phyloP scores from a whole-genome alignment of 176 grass and related monocot genomes.

The Poa annua region DNA sequence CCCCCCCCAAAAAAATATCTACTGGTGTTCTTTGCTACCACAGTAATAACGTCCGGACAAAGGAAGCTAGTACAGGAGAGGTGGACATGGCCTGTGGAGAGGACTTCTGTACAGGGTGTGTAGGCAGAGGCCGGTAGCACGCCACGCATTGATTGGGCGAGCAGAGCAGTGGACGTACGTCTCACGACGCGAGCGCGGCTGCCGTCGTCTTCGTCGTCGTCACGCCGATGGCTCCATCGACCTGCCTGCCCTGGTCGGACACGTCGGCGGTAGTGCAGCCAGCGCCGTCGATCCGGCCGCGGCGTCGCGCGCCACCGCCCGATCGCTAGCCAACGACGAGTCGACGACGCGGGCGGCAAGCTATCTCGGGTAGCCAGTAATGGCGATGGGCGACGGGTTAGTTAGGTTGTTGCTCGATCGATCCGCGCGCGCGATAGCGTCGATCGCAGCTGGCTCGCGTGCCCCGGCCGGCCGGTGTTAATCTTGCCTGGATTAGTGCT shows the following conservation, averaged over 20 bases:
- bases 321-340: background rate
- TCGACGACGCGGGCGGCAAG: constrained; percentile 18
- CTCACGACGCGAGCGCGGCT: background rate
- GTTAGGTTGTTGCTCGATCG: constrained; percentile 35
- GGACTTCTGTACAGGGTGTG: constrained; percentile 1
- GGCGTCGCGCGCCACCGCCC: background rate
- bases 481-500: constrained; percentile 19
- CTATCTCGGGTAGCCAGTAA: background rate
- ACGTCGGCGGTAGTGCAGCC: background rate
- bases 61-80: background rate
- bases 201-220: background rate
- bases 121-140: background rate
- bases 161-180: constrained; percentile 14
- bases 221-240: background rate
- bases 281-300: background rate
- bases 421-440: background rate
- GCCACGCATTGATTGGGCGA: constrained; percentile 26
- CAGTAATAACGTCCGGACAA: background rate
- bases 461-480: too few relatives aligned
- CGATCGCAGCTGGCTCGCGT: background rate
- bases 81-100: background rate
- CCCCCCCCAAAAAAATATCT: background rate
- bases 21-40: too few relatives aligned
- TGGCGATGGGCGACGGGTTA: constrained; percentile 21
- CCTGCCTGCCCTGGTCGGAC: background rate